Evolutionary conservation across 129 eudicot genomes (phyloP), one percentile per base, ranked within the genome.

Genomic region (Heracleum sosnowskyi): DNA sequence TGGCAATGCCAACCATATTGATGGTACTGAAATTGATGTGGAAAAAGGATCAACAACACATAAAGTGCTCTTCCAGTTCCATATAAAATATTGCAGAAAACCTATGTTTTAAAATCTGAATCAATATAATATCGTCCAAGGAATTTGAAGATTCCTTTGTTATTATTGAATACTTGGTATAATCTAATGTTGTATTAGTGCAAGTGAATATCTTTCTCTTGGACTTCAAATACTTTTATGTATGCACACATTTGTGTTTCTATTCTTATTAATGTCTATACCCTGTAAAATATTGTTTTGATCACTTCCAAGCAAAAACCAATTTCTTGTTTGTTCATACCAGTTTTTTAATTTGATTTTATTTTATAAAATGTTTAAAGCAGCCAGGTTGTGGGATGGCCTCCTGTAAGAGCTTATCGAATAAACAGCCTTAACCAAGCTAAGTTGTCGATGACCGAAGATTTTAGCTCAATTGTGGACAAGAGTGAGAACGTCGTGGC

Each of bases 381-480:
- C 86, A 90, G 96, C 71, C 96, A 90, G 82, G 99, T 92, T 18
- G 99, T 94, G 49, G 97, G 99, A 87, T 94, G 97, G 89, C 99
- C 99, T 40, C 97, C 97, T 18, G 81, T 94, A 68, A 87, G 90
- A 86, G 83, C 95, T 81, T 87, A 88, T 76, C 80, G 99, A 87
- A 87, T 92, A 80, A 90, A 94, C 81, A 96, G 91, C 91, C 70
- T 92, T 35, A 91, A 81, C 87, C 89, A 89, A 73, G 84, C 90
- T 26, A 96, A 96, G 79, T 81, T 88, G 51, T 84, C 87, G 47
- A 74, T 82, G n/a, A 66, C 91, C 33, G 93, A 86, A 74, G 96
- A 85, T 74, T 78, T 83, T 28, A 64, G 63, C 82, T 87, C 92
- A 16, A 40, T 79, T 26, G 93, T 82, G 74, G 86, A 92, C 74